These are phyloP conservation scores for Pseudophaeomoniella oleicola DNA, from an alignment of 2,329 filamentous ascomycete genomes.

Conservation along the genomic window DNA sequence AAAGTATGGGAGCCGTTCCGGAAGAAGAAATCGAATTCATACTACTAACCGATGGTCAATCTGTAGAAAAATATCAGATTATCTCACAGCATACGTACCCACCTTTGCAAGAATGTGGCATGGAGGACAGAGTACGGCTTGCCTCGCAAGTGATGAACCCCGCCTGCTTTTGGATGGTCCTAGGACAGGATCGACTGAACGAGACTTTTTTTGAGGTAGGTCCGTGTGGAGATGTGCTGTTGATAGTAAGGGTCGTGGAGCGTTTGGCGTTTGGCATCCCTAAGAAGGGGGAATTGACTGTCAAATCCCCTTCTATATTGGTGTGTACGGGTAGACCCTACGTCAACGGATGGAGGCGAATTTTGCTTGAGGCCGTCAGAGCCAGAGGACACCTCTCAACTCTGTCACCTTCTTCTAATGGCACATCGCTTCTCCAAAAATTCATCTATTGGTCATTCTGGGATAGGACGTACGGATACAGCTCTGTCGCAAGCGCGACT, in stretches of 20 bases:
- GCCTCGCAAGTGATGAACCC: background rate
- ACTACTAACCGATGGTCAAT: background rate
- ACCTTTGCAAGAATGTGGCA: background rate
- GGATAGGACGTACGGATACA: background rate
- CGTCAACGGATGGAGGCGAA: background rate
- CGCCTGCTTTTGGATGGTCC: background rate
- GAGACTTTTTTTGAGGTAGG: background rate
- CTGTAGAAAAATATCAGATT: background rate
- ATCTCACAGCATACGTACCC: background rate
- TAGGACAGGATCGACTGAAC: background rate
- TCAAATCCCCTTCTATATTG: too few species aligned
- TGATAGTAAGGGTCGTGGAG: background rate
- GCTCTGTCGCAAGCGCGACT: background rate
- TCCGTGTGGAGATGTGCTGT: background rate
- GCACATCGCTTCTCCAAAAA: background rate
- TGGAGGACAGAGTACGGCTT: background rate
- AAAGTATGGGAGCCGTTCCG: background rate
- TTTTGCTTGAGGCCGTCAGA: background rate
- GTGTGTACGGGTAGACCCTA: background rate
- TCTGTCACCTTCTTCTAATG: background rate
- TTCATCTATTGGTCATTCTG: too few species aligned
- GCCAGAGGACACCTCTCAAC: background rate
- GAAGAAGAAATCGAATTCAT: background rate
- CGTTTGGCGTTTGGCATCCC: background rate
- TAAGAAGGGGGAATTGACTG: too few species aligned